Percentiles rank a stretch among this genome's conserved stretches.
These are phyloP conservation scores for Suillus subalutaceus DNA, from an alignment of 768 basidiomycete genomes.

Conservation along the genomic window DNA sequence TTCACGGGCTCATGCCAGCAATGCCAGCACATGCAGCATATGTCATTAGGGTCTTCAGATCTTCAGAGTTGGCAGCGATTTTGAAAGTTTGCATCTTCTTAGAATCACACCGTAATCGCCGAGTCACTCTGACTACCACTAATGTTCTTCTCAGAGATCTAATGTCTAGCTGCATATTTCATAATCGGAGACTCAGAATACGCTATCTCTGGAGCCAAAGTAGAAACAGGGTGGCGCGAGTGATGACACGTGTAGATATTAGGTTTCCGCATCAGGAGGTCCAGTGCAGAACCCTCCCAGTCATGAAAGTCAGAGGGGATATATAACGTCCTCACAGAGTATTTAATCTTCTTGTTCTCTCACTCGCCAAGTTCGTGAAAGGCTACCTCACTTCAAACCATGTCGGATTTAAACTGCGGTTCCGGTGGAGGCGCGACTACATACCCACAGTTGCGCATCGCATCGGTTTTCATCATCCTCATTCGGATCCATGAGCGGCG, in stretches of 20 bases:
- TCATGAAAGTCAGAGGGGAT: slow-evolving; percentile 1
- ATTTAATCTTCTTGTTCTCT: not conserved
- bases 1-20: too few species aligned
- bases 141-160: too few species aligned
- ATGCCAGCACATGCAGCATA: too few species aligned
- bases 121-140: too few species aligned
- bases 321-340: slow-evolving; percentile 8
- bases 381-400: slow-evolving; percentile 9
- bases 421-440: slow-evolving; percentile 52
- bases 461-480: slow-evolving; percentile 75
- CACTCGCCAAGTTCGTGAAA: not conserved
- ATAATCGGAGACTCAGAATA: too few species aligned
- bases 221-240: not conserved
- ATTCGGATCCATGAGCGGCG: slow-evolving; percentile 58
- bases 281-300: slow-evolving; percentile 3
- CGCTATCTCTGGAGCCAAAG: too few species aligned
- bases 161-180: too few species aligned
- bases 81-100: too few species aligned
- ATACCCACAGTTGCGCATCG: slow-evolving; percentile 60
- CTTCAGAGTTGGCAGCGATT: too few species aligned
- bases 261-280: not conserved
- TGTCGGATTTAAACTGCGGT: slow-evolving; percentile 46
- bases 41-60: too few species aligned
- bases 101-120: too few species aligned
- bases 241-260: not conserved